A percentile compares a stretch with the other conserved stretches of the same genome.
Evolutionary conservation across 169 alveolate species (phyloP).

Genomic region (Cryptosporidium parvum): DNA sequence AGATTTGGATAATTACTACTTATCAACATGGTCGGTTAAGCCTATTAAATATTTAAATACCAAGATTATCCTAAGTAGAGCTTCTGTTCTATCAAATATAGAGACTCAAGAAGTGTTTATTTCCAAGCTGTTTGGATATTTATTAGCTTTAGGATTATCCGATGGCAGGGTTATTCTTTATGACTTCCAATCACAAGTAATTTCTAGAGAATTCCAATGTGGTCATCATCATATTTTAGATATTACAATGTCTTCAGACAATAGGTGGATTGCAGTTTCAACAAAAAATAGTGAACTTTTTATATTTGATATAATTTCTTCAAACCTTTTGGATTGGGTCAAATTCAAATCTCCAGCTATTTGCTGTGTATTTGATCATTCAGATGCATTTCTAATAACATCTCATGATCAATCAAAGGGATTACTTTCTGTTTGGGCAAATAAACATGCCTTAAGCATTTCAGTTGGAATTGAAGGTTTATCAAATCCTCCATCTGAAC

Average conservation of each 20-base stretch:
- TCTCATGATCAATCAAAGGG: slow-evolving; percentile 70
- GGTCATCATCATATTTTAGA: slow-evolving; percentile 29
- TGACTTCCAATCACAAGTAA: slow-evolving; percentile 68
- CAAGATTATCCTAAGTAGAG: slow-evolving; percentile 18
- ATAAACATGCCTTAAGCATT: slow-evolving; percentile 36
- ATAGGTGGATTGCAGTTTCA: slow-evolving; percentile 63
- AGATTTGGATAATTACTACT: slow-evolving; percentile 32
- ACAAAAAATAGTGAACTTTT: slow-evolving; percentile 38
- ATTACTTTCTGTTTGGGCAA: slow-evolving; percentile 62
- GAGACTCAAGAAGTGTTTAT: slow-evolving; percentile 31
- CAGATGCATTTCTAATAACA: slow-evolving; percentile 71
- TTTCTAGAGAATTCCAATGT: slow-evolving; percentile 64
- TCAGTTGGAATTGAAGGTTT: slow-evolving; percentile 33
- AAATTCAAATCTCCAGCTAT: slow-evolving; percentile 55
- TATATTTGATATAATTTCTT: slow-evolving; percentile 66
- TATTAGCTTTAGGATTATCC: slow-evolving; percentile 40
- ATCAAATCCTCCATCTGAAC: slow-evolving; percentile 77
- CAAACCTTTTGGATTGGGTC: slow-evolving; percentile 72
- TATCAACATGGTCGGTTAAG: slow-evolving; percentile 59
- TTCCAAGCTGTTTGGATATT: slow-evolving; percentile 30
- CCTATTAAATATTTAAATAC: slow-evolving; percentile 38
- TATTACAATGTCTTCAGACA: slow-evolving; percentile 51
- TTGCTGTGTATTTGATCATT: slow-evolving; percentile 60
- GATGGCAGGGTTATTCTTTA: slow-evolving; percentile 56
- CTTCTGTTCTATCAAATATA: not conserved